phyloP scores from a whole-genome alignment of 2,329 filamentous ascomycete species.

The Orbilia oligospora region DNA sequence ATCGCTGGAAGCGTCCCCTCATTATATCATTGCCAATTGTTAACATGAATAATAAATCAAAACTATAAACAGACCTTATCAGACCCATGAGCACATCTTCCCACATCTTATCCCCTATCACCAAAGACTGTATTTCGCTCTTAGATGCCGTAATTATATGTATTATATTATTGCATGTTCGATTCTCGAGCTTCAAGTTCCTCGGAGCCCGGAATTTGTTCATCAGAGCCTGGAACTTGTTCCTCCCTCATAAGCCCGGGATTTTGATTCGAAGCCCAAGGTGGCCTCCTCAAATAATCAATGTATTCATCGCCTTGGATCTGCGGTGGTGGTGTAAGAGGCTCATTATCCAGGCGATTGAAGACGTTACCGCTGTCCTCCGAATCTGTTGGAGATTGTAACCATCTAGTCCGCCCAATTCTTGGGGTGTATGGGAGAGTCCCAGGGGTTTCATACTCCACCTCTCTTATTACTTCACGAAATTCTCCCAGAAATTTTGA shows the following conservation, averaged over 20 bases:
- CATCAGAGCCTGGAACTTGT: neutral
- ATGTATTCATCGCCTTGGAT: neutral
- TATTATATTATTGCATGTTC: neutral
- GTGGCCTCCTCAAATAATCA: neutral
- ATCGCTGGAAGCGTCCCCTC: too few relatives aligned
- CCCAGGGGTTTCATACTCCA: neutral
- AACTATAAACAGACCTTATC: neutral
- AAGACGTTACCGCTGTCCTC: neutral
- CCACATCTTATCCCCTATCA: neutral
- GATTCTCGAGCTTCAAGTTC: neutral
- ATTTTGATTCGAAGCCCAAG: neutral
- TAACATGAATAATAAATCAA: neutral
- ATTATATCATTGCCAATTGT: too few relatives aligned
- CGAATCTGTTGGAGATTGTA: neutral
- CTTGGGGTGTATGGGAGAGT: conserved; percentile 14
- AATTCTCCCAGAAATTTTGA: conserved; percentile 4
- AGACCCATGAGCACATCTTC: neutral
- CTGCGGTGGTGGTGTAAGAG: conserved; percentile 2
- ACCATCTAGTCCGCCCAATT: neutral
- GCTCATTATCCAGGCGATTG: neutral
- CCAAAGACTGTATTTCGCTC: too few relatives aligned
- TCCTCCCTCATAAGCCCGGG: neutral
- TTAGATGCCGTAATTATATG: neutral
- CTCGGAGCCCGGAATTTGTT: neutral
- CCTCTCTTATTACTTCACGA: neutral